These are phyloP conservation scores for Aspergillus fructus DNA, from an alignment of 2,329 filamentous ascomycete species.

Conservation along the genomic window DNA sequence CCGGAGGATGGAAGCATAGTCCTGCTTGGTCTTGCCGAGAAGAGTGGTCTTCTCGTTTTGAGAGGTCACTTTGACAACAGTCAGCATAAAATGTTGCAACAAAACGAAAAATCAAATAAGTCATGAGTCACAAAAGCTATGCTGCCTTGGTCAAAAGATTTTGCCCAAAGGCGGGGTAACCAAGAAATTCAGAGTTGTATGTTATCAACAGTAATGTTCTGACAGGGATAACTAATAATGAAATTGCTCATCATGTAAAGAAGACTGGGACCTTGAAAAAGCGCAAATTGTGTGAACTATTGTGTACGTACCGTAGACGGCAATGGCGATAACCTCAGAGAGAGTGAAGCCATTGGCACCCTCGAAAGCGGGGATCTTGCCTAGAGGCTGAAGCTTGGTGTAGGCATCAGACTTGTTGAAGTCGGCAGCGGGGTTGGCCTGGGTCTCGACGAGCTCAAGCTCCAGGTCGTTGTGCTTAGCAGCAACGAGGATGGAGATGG, in stretches of 20 bases:
- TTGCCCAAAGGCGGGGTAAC: slow-evolving; percentile 44
- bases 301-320: slow-evolving; percentile 85
- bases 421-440: slow-evolving; percentile 50
- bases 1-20: slow-evolving; percentile 96
- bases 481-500: slow-evolving; percentile 82
- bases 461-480: slow-evolving; percentile 98
- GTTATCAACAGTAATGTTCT: slow-evolving; percentile 86
- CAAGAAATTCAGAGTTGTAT: slow-evolving; percentile 72
- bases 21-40: slow-evolving; percentile 99
- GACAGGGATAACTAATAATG: slow-evolving; percentile 96
- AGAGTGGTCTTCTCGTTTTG: slow-evolving; percentile 99
- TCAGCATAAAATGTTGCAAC: slow-evolving; percentile 23
- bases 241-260: slow-evolving; percentile 70
- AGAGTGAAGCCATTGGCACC: slow-evolving; percentile 88
- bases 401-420: slow-evolving; percentile 72
- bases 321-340: slow-evolving; percentile 88
- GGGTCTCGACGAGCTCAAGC: slow-evolving; percentile 74
- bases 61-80: slow-evolving; percentile 71
- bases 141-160: slow-evolving; percentile 15
- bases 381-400: slow-evolving; percentile 79
- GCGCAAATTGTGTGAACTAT: slow-evolving; percentile 10
- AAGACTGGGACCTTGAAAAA: slow-evolving; percentile 9
- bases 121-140: slow-evolving; percentile 11
- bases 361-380: slow-evolving; percentile 90
- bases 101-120: slow-evolving; percentile 16